These are phyloP conservation scores for Ordospora colligata DNA, from an alignment of 371 early-diverging fungal species.

Conservation along the genomic window DNA sequence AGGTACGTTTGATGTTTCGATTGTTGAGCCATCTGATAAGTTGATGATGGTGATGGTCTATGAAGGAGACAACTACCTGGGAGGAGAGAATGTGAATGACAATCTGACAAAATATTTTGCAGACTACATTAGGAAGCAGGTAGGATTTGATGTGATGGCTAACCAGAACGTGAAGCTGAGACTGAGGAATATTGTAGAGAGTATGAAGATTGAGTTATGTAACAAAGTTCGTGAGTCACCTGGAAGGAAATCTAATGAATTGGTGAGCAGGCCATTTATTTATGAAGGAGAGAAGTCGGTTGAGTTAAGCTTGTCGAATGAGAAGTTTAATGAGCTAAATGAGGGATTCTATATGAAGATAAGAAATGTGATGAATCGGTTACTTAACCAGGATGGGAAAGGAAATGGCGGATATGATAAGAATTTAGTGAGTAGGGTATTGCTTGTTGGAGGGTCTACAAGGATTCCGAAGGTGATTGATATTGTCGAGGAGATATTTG, in stretches of 20 bases:
- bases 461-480: constrained; percentile 98
- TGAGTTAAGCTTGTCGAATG: constrained; percentile 78
- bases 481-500: constrained; percentile 87
- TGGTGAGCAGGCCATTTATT: constrained; percentile 26
- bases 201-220: constrained; percentile 40
- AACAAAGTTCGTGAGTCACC: constrained; percentile 32
- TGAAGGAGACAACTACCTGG: constrained; percentile 62
- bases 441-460: constrained; percentile 96
- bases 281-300: constrained; percentile 31
- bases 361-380: constrained; percentile 70
- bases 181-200: constrained; percentile 49
- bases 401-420: constrained; percentile 15
- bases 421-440: constrained; percentile 73
- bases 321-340: constrained; percentile 88
- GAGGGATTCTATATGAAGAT: constrained; percentile 86
- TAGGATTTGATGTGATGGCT: constrained; percentile 25
- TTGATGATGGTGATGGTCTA: constrained; percentile 55
- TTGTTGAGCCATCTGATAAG: constrained; percentile 54
- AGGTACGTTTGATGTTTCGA: constrained; percentile 62
- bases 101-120: constrained; percentile 53
- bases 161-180: constrained; percentile 64
- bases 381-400: constrained; percentile 18
- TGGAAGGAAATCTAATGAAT: constrained; percentile 5
- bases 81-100: constrained; percentile 62
- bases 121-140: constrained; percentile 37